Evolutionary conservation across 805 yeast species (phyloP).

Genomic region (Starmerella floris): DNA sequence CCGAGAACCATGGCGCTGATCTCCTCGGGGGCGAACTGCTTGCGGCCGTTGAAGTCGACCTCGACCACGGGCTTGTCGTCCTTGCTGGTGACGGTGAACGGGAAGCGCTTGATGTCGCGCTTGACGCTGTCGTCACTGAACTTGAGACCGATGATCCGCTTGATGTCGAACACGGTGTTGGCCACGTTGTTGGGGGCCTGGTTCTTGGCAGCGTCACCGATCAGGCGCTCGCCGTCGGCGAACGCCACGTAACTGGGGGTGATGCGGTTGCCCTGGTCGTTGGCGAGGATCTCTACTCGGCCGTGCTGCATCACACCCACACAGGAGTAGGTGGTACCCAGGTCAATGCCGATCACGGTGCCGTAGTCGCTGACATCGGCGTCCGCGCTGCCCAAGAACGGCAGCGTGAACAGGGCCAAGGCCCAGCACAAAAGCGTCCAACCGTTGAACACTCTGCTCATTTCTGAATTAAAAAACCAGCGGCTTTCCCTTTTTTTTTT

Average conservation of each 20-base stretch:
- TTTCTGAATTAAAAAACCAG: background rate
- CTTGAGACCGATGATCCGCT: conserved; percentile 80
- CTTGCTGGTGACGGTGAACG: conserved; percentile 56
- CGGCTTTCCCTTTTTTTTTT: background rate
- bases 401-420: conserved; percentile 27
- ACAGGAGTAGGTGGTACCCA: conserved; percentile 96
- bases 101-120: conserved; percentile 70
- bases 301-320: conserved; percentile 80
- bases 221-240: conserved; percentile 80
- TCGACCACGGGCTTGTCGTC: conserved; percentile 72
- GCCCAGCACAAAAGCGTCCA: conserved; percentile 28
- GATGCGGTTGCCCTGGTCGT: conserved; percentile 94
- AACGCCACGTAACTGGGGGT: conserved; percentile 93
- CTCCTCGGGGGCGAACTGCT: conserved; percentile 81
- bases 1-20: conserved; percentile 82
- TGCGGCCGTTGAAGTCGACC: conserved; percentile 54
- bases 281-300: conserved; percentile 83
- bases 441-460: conserved; percentile 20
- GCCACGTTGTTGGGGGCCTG: conserved; percentile 81
- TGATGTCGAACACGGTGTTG: conserved; percentile 82
- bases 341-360: conserved; percentile 78
- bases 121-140: conserved; percentile 66
- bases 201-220: conserved; percentile 94
- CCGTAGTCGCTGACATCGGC: conserved; percentile 31
- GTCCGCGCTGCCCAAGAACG: conserved; percentile 24